phyloP scores from a whole-genome alignment of 495 filamentous ascomycete genomes.

The Chaetomium fimeti region DNA sequence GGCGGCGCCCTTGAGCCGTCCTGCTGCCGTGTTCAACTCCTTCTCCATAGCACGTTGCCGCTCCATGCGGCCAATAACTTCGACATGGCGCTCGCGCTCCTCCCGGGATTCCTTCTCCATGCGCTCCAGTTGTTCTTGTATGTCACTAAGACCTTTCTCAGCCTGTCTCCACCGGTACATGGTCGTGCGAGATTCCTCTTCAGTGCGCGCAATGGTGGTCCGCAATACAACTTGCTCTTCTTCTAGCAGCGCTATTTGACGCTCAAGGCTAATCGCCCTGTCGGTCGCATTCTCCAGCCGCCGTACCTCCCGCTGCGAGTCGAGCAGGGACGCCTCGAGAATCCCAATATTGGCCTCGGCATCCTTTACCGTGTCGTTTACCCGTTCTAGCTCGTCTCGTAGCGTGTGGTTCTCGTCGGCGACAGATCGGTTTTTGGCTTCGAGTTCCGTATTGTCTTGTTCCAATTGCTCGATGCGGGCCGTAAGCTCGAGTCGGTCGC shows the following conservation, averaged over 20 bases:
- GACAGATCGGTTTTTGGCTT: slow-evolving; percentile 67
- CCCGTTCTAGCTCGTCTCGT: slow-evolving; percentile 73
- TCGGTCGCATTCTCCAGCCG: slow-evolving; percentile 68
- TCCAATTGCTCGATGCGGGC: slow-evolving; percentile 73
- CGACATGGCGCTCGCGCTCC: slow-evolving; percentile 77
- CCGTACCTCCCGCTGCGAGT: slow-evolving; percentile 71
- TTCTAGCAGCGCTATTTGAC: slow-evolving; percentile 73
- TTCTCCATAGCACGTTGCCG: slow-evolving; percentile 71
- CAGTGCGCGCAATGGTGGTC: slow-evolving; percentile 58
- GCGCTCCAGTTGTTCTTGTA: slow-evolving; percentile 83
- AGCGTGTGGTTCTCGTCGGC: slow-evolving; percentile 78
- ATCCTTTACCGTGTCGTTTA: slow-evolving; percentile 71
- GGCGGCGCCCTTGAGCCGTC: slow-evolving; percentile 74
- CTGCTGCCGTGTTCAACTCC: slow-evolving; percentile 72
- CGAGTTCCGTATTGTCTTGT: slow-evolving; percentile 69
- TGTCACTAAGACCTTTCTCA: slow-evolving; percentile 65
- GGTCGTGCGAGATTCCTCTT: slow-evolving; percentile 71
- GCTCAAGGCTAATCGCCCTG: slow-evolving; percentile 73
- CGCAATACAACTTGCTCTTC: slow-evolving; percentile 73
- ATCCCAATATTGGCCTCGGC: slow-evolving; percentile 71
- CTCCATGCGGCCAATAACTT: slow-evolving; percentile 77
- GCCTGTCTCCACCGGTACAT: slow-evolving; percentile 79
- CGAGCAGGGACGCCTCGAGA: slow-evolving; percentile 69
- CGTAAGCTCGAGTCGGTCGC: slow-evolving; percentile 68
- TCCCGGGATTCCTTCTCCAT: slow-evolving; percentile 83